Conservation (phyloP, 192 early-diverging fungal species). For the Mortierella alpina region DNA sequence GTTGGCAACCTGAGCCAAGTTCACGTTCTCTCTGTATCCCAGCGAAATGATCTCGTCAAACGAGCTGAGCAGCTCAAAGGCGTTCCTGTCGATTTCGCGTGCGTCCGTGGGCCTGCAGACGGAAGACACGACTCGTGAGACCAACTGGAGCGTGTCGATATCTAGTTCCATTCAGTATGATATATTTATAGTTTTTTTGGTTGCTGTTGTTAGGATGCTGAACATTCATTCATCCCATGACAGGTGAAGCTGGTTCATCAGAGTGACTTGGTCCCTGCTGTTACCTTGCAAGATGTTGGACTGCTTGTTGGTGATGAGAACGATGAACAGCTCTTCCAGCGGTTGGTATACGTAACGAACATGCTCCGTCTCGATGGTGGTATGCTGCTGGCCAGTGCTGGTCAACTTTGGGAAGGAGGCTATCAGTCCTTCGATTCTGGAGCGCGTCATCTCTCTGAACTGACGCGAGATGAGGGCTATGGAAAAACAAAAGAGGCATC, state of each 20-base stretch:
- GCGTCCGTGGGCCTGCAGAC: constrained; percentile 89
- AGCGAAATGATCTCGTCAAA: constrained; percentile 97
- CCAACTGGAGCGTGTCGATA: constrained; percentile 95
- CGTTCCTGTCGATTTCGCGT: constrained; percentile 84
- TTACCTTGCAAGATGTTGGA: constrained; percentile 93
- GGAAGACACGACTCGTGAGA: constrained; percentile 92
- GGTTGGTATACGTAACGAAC: constrained; percentile 99
- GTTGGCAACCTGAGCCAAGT: constrained; percentile 89
- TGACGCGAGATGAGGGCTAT: constrained; percentile 91
- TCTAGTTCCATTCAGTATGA: constrained; percentile 63
- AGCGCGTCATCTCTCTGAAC: constrained; percentile 96
- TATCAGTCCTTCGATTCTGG: constrained; percentile 96
- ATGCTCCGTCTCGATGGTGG: constrained; percentile 96
- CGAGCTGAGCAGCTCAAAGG: constrained; percentile 89
- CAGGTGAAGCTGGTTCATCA: neutral
- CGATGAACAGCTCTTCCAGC: constrained; percentile 93
- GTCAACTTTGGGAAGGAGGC: constrained; percentile 98
- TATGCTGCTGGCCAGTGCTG: constrained; percentile 90
- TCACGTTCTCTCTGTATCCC: constrained; percentile 93
- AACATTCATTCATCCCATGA: too few species aligned
- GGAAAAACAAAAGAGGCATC: neutral
- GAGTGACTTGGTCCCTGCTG: neutral
- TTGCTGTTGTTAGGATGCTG: too few species aligned
- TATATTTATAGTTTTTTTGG: too few species aligned
- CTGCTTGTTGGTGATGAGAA: constrained; percentile 95